These are phyloP conservation scores for Drosera capensis DNA, from an alignment of 148 eudicot genomes.

Conservation along the genomic window DNA sequence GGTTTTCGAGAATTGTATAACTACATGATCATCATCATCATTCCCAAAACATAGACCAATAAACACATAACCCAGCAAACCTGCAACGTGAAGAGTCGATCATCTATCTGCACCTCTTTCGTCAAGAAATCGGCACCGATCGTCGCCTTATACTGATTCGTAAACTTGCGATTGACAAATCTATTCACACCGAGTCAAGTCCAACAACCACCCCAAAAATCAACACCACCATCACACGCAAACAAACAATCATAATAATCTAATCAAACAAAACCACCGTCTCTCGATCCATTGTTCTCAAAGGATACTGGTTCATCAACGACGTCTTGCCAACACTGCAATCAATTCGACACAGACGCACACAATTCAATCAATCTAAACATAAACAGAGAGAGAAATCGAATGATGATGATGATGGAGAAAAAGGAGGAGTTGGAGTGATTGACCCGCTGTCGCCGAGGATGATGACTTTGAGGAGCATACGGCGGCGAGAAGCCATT, in stretches of 20 bases:
- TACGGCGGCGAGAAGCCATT: slow-evolving; percentile 54
- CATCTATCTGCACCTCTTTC: slow-evolving; percentile 70
- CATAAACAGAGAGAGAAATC: neutral
- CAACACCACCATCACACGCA: neutral
- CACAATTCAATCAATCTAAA: slow-evolving; percentile 1
- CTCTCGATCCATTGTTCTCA: neutral
- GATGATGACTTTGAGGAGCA: slow-evolving; percentile 70
- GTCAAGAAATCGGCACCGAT: slow-evolving; percentile 85
- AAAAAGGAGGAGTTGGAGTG: neutral
- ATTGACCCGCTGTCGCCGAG: slow-evolving; percentile 83
- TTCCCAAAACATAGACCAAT: neutral
- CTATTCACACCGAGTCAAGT: slow-evolving; percentile 20
- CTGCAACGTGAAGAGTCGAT: slow-evolving; percentile 68
- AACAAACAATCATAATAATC: neutral
- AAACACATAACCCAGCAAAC: slow-evolving; percentile 8
- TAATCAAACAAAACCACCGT: neutral
- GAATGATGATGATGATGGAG: neutral
- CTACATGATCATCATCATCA: no score
- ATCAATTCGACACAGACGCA: slow-evolving; percentile 2
- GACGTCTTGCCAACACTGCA: slow-evolving; percentile 81
- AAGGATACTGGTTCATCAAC: slow-evolving; percentile 76
- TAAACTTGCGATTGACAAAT: slow-evolving; percentile 61
- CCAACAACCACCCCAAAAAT: neutral
- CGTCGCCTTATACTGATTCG: slow-evolving; percentile 68
- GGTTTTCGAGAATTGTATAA: no score